These are phyloP conservation scores for Phycomyces nitens DNA, from an alignment of 192 early-diverging fungal species.

Conservation along the genomic window DNA sequence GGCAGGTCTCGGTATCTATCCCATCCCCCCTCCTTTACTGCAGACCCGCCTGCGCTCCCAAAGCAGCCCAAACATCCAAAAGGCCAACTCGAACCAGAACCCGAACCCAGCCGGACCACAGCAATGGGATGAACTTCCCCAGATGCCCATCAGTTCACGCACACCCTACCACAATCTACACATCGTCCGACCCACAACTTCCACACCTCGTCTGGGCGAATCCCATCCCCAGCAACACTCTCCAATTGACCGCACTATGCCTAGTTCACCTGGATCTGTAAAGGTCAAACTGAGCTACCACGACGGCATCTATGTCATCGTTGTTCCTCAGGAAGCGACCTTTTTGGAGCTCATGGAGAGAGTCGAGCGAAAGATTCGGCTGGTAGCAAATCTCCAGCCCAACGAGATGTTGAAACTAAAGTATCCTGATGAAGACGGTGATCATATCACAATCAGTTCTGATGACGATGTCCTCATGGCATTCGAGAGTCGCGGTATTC, in stretches of 20 bases:
- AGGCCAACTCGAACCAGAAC: constrained; percentile 1
- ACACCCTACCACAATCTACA: constrained; percentile 6
- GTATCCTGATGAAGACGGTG: constrained; percentile 92
- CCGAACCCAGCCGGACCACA: not conserved
- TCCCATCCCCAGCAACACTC: constrained; percentile 1
- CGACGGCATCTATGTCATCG: constrained; percentile 84
- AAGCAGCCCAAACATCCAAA: constrained; percentile 49
- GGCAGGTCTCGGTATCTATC: not conserved
- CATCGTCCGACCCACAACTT: not conserved
- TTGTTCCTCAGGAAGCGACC: constrained; percentile 68
- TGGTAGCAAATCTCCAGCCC: constrained; percentile 62
- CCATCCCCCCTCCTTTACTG: constrained; percentile 10
- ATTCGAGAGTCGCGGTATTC: constrained; percentile 62
- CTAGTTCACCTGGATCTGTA: constrained; percentile 26
- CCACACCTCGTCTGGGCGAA: constrained; percentile 1
- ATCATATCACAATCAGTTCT: constrained; percentile 77
- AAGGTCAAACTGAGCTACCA: constrained; percentile 90
- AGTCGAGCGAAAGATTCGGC: constrained; percentile 87
- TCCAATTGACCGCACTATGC: not conserved
- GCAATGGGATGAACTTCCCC: constrained; percentile 4
- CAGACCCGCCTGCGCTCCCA: constrained; percentile 46
- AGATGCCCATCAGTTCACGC: constrained; percentile 9
- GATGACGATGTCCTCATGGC: constrained; percentile 91
- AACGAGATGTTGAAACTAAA: constrained; percentile 61
- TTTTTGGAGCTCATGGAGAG: constrained; percentile 73